A percentile compares a stretch with the other conserved stretches of the same genome.
Conservation (phyloP, 164 flowering plant genomes). For the Vitis rupestris region DNA sequence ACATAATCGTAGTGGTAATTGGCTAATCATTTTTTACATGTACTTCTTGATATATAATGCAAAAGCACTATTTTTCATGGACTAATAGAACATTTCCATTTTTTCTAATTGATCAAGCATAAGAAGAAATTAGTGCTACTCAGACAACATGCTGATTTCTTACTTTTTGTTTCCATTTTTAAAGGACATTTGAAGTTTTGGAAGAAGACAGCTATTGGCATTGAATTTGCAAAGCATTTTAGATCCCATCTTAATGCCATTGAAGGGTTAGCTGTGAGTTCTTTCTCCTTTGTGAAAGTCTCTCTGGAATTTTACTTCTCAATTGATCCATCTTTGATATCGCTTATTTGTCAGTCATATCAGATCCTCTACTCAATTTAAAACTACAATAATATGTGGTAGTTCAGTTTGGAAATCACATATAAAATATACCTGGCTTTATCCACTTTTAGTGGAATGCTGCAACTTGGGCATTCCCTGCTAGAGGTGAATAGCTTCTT, state of each 20-base stretch:
- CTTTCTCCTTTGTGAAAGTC: conserved; percentile 4
- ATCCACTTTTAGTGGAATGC: too few relatives aligned
- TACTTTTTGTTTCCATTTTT: conserved; percentile 3
- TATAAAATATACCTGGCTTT: too few relatives aligned
- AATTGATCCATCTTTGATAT: neutral
- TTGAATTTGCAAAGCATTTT: conserved; percentile 98
- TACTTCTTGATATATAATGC: too few relatives aligned
- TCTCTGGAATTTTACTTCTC: neutral
- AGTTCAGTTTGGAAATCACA: neutral
- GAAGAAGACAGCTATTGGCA: conserved; percentile 87
- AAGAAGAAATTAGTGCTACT: neutral
- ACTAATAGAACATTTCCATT: neutral
- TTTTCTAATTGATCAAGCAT: neutral
- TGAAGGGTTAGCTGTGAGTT: conserved; percentile 93
- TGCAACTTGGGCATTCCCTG: too few relatives aligned
- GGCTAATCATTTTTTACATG: too few relatives aligned
- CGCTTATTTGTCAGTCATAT: neutral
- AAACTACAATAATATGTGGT: neutral
- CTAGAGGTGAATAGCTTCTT: too few relatives aligned
- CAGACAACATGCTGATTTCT: neutral
- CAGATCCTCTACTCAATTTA: neutral
- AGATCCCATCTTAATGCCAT: conserved; percentile 95
- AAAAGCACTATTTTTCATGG: too few relatives aligned
- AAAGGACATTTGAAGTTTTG: conserved; percentile 98
- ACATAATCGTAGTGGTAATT: too few relatives aligned